Evolutionary conservation across 2,329 filamentous ascomycete species (phyloP).

Genomic region (Rutstroemia sp.): DNA sequence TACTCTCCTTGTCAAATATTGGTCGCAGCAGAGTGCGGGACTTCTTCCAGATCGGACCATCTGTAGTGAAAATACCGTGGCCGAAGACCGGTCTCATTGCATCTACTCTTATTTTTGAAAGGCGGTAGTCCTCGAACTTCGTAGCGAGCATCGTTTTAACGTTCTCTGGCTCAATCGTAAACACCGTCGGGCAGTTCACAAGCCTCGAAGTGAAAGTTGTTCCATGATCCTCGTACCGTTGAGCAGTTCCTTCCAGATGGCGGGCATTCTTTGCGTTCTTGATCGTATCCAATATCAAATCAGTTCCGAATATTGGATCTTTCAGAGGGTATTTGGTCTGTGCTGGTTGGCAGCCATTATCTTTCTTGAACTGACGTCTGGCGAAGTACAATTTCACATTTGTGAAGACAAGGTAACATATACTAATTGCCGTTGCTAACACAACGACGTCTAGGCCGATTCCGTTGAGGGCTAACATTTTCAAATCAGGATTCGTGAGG

Average conservation of each 20-base stretch:
- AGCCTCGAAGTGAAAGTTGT: background rate
- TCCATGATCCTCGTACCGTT: background rate
- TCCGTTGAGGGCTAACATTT: background rate
- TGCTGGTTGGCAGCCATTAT: constrained; percentile 39
- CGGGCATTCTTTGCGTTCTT: constrained; percentile 29
- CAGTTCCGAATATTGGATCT: constrained; percentile 45
- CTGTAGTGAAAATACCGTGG: constrained; percentile 9
- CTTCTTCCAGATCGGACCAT: constrained; percentile 9
- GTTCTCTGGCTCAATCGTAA: constrained; percentile 45
- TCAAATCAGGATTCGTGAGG: background rate
- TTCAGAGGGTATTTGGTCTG: constrained; percentile 37
- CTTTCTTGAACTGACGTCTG: constrained; percentile 2
- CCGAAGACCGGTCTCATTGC: constrained; percentile 11
- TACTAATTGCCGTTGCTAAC: background rate
- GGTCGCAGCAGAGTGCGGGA: constrained; percentile 39
- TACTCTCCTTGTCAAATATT: constrained; percentile 42
- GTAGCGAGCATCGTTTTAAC: constrained; percentile 46
- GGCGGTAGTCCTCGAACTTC: constrained; percentile 44
- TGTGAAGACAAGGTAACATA: background rate
- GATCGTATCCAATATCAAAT: constrained; percentile 36
- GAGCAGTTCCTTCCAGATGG: background rate
- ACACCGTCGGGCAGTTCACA: constrained; percentile 30
- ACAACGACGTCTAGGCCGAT: background rate
- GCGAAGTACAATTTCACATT: background rate
- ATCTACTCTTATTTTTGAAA: constrained; percentile 28